Percentiles rank a stretch among this genome's conserved stretches.
phyloP scores from a whole-genome alignment of 441 rosid species.

The Pelargonium myrrhifolium region DNA sequence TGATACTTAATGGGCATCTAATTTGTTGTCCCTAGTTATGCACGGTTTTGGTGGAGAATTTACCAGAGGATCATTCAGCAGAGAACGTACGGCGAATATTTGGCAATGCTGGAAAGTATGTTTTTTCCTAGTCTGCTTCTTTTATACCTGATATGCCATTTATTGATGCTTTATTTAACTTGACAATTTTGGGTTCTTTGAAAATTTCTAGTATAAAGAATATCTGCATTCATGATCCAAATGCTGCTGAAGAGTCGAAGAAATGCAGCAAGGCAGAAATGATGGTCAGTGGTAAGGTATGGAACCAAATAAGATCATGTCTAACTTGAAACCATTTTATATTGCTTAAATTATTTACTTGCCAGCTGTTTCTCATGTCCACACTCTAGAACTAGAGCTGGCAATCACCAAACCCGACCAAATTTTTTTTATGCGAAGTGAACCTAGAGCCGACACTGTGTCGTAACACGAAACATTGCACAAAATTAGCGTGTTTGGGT shows the following conservation, averaged over 20 bases:
- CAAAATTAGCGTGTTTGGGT: too few relatives aligned
- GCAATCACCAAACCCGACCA: too few relatives aligned
- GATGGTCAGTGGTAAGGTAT: conserved; percentile 56
- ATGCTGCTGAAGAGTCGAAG: conserved; percentile 44
- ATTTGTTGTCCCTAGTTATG: conserved; percentile 49
- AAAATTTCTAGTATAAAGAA: conserved; percentile 45
- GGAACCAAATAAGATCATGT: conserved; percentile 13
- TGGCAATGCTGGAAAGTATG: conserved; percentile 76
- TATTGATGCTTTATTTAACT: conserved; percentile 12
- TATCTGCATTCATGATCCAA: conserved; percentile 50
- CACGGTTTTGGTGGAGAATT: conserved; percentile 89
- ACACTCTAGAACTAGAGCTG: too few relatives aligned
- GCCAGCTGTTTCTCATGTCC: not conserved
- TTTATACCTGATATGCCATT: not conserved
- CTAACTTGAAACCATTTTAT: not conserved
- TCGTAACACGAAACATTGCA: too few relatives aligned
- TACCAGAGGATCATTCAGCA: conserved; percentile 81
- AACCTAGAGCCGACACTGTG: too few relatives aligned
- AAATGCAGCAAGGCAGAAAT: conserved; percentile 47
- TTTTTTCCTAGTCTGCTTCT: conserved; percentile 7
- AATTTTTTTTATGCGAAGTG: too few relatives aligned
- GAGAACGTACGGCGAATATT: conserved; percentile 58
- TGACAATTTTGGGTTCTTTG: conserved; percentile 7
- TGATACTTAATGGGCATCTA: conserved; percentile 20
- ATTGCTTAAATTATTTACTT: not conserved